phyloP scores from a whole-genome alignment of 2,329 filamentous ascomycete species.

The Trichophyton mentagrophytes region DNA sequence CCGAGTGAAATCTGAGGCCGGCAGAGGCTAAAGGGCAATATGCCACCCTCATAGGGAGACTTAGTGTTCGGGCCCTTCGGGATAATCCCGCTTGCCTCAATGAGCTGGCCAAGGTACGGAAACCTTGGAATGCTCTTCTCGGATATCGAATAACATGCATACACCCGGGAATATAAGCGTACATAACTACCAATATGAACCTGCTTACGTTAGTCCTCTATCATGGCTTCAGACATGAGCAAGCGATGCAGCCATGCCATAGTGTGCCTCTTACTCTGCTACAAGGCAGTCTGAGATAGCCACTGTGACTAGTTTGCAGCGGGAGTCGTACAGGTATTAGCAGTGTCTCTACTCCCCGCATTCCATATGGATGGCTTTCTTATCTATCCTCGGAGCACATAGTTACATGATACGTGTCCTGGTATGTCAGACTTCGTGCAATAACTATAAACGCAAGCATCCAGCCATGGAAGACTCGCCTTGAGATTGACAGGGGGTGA shows the following conservation, averaged over 20 bases:
- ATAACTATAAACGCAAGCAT: not conserved
- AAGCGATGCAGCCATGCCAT: not conserved
- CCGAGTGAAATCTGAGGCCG: not conserved
- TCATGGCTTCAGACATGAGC: not conserved
- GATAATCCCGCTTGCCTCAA: not conserved
- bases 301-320: not conserved
- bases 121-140: not conserved
- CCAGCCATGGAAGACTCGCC: not conserved
- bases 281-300: not conserved
- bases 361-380: not conserved
- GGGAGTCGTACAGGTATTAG: not conserved
- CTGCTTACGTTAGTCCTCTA: not conserved
- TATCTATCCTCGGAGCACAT: not conserved
- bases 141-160: not conserved
- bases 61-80: not conserved
- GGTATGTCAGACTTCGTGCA: not conserved
- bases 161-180: not conserved
- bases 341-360: not conserved
- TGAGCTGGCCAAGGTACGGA: not conserved
- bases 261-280: not conserved
- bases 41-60: not conserved
- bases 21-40: not conserved
- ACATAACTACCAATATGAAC: not conserved
- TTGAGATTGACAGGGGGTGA: not conserved
- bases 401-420: not conserved